These are phyloP conservation scores for Russula olivacea DNA, from an alignment of 768 basidiomycete species.

Conservation along the genomic window DNA sequence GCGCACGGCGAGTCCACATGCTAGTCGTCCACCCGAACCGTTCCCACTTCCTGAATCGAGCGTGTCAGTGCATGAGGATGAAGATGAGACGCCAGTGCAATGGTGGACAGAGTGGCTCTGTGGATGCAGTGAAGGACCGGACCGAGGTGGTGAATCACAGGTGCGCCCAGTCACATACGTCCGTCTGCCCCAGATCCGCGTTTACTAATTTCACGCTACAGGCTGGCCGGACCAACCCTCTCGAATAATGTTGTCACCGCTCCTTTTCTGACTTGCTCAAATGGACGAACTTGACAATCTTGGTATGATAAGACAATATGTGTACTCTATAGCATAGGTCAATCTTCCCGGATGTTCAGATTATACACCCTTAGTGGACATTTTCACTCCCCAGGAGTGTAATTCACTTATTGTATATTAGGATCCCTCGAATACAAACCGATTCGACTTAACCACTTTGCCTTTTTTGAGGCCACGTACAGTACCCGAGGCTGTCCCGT, in stretches of 20 bases:
- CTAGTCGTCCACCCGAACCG: slow-evolving; percentile 34
- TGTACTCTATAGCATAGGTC: slow-evolving; percentile 3
- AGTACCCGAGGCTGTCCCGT: background rate
- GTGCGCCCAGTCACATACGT: slow-evolving; percentile 34
- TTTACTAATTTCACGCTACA: slow-evolving; percentile 27
- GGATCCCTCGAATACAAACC: background rate
- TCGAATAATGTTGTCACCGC: slow-evolving; percentile 33
- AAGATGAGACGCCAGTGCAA: slow-evolving; percentile 37
- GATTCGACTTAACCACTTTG: background rate
- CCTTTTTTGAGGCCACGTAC: background rate
- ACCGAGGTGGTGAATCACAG: slow-evolving; percentile 68
- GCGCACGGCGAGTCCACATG: slow-evolving; percentile 35
- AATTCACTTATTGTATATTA: slow-evolving; percentile 12
- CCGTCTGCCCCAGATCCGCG: background rate
- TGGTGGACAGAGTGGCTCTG: slow-evolving; percentile 91
- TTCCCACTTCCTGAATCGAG: slow-evolving; percentile 32
- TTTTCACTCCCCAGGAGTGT: background rate
- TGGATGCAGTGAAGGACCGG: slow-evolving; percentile 69
- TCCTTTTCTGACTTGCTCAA: background rate
- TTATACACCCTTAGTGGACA: slow-evolving; percentile 8
- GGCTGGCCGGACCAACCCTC: slow-evolving; percentile 71
- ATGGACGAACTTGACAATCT: background rate
- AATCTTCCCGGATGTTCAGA: background rate
- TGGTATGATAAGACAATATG: slow-evolving; percentile 3
- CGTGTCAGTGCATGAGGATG: slow-evolving; percentile 27